Base-by-base conservation (phyloP, 176 grass and related monocot genomes). In the Melocanna baccifera region DNA sequence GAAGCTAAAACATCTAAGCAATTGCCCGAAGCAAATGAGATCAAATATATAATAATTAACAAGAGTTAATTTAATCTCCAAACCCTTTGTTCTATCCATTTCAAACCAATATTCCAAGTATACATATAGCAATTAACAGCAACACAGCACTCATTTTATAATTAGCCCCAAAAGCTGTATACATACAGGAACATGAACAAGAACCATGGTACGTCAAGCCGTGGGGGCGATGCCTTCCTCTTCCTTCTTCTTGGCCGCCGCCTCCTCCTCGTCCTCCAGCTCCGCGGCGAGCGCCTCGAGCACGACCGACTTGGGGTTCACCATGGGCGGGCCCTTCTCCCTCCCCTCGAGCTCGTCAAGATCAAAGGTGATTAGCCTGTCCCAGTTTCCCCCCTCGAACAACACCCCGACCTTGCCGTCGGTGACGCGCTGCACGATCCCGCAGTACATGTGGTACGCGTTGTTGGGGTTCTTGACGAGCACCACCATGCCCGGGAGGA, bases 261-360 rank as follows among this genome's bases (percentile, higher is more conserved):
- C 62, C n/a, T 65, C 28, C 32, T 20, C 71, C 0, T 58, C 40
- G 0, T 76, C 71, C 9, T 69, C 86, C 22, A 82, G 25, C 50
- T 82, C 47, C 3, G 62, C 8, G 28, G 79, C 55, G 23, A 91
- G 86, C 15, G 81, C 22, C 61, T 91, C 94, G 0, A 97, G 84
- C 30, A 97, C 67, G 91, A 91, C 55, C 22, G 7, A 23, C 55
- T 23, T 58, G 55, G 55, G 55, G 57, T 97, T 97, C 7, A 86
- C 91, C 94, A 97, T 97, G 20, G 94, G 94, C 58, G 89, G 94
- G 18, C 94, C 94, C 73, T 91, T 91, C 47, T 97, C 91, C 73
- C 94, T 87, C 42, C 89, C 81, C 78, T 93, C 91, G 69, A 97
- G 85, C 89, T 97, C 94, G 22, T 80, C 81, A 18, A 97, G 89